Evolutionary conservation across 2,329 filamentous ascomycete genomes (phyloP).

Genomic region (Dissoconium aciculare): DNA sequence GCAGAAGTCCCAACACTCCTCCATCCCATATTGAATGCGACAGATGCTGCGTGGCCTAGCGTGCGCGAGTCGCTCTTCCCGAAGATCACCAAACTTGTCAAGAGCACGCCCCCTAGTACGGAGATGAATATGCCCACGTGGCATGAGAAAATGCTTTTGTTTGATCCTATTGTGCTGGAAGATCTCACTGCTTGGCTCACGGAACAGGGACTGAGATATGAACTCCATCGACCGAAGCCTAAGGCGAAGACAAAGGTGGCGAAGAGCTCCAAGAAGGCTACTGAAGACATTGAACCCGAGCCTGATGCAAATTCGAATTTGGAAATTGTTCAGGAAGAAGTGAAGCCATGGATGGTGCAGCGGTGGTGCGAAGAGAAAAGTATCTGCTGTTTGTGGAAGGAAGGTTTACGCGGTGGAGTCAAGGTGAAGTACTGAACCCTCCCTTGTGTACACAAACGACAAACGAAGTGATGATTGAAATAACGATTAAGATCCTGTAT

Average conservation of each 20-base stretch:
- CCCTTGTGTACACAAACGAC: too few relatives aligned
- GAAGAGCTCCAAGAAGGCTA: slow-evolving; percentile 29
- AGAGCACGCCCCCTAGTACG: slow-evolving; percentile 27
- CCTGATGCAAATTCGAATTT: slow-evolving; percentile 7
- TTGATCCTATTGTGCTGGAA: slow-evolving; percentile 79
- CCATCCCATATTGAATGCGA: slow-evolving; percentile 11
- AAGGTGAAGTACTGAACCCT: slow-evolving; percentile 20
- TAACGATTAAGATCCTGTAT: too few relatives aligned
- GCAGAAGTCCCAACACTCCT: slow-evolving; percentile 1
- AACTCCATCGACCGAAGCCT: slow-evolving; percentile 7
- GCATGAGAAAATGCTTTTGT: slow-evolving; percentile 87
- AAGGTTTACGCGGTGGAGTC: slow-evolving; percentile 27
- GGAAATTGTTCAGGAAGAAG: slow-evolving; percentile 16
- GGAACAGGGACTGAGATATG: slow-evolving; percentile 14
- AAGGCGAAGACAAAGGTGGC: slow-evolving; percentile 8
- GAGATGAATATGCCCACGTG: slow-evolving; percentile 44
- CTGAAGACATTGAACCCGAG: slow-evolving; percentile 46
- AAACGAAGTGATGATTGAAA: too few relatives aligned
- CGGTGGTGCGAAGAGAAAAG: slow-evolving; percentile 81
- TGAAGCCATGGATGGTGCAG: slow-evolving; percentile 50
- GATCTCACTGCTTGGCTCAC: slow-evolving; percentile 77
- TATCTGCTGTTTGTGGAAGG: slow-evolving; percentile 65
- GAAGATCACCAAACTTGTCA: slow-evolving; percentile 36
- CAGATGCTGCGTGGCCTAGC: slow-evolving; percentile 18
- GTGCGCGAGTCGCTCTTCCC: slow-evolving; percentile 29